phyloP scores from a whole-genome alignment of 2,329 filamentous ascomycete genomes.

The Lachnellula arida region DNA sequence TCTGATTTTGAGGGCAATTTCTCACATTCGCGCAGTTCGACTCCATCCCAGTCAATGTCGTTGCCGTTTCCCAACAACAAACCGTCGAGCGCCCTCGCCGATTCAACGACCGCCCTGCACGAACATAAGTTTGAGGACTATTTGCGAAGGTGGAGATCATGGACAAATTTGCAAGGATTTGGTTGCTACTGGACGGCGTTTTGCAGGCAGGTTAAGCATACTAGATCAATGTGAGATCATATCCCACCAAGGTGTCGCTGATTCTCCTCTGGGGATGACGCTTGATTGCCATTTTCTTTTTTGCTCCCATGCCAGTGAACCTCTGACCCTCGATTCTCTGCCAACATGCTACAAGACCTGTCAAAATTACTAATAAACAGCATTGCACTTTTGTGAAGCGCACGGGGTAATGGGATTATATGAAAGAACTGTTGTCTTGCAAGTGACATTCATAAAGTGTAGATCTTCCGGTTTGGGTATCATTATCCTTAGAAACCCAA shows the following conservation, averaged over 20 bases:
- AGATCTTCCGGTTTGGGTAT: slow-evolving; percentile 7
- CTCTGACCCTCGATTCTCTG: slow-evolving; percentile 1
- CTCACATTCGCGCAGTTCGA: slow-evolving; percentile 69
- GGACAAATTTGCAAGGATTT: slow-evolving; percentile 24
- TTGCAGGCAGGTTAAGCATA: slow-evolving; percentile 35
- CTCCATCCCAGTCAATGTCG: slow-evolving; percentile 93
- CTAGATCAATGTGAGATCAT: slow-evolving; percentile 57
- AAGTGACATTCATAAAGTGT: too few species aligned
- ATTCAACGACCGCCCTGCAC: slow-evolving; percentile 61
- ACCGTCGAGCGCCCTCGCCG: slow-evolving; percentile 74
- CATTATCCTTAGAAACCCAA: background rate
- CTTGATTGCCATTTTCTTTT: slow-evolving; percentile 79
- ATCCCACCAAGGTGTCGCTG: slow-evolving; percentile 80
- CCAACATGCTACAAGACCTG: background rate
- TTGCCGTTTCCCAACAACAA: slow-evolving; percentile 86
- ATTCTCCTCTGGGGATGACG: slow-evolving; percentile 71
- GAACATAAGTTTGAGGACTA: slow-evolving; percentile 37
- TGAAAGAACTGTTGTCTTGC: too few species aligned
- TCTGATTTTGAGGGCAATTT: background rate
- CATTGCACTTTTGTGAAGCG: background rate
- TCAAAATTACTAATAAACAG: background rate
- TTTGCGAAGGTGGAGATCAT: slow-evolving; percentile 14
- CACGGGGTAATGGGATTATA: too few species aligned
- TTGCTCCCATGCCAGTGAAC: slow-evolving; percentile 11
- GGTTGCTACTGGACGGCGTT: slow-evolving; percentile 28